Evolutionary conservation across 1,284 basidiomycete genomes (phyloP), one percentile per base, ranked within the genome.

Genomic region (Volvariella surrecta): DNA sequence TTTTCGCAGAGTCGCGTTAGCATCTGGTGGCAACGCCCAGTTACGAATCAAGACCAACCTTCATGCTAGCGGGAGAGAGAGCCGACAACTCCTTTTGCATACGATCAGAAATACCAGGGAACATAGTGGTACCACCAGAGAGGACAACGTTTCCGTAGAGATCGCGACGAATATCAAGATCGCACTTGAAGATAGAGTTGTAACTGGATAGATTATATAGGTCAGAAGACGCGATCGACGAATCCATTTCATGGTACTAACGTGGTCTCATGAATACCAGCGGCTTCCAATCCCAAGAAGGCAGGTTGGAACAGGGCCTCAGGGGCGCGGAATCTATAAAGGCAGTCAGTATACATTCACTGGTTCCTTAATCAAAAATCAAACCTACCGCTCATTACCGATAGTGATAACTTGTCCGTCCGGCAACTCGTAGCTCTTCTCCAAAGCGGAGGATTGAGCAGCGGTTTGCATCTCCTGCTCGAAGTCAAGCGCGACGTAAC

Each of bases 21-120:
- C 10, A 39, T 17, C 20, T 6, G 15, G n/a, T 24, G 17, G 20
- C n/a, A 7, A 39, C 10, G 17, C 7, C 20, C 4, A 15, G 6
- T n/a, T 19, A n/a, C 4, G n/a, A 28, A 21, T 10, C 21, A 24
- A 22, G n/a, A 71, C 79, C 59, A 61, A 86, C 87, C 83, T 93
- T 96, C 88, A 96, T 79, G 67, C 75, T 82, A 50, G 76, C 70
- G 22, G 94, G 93, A 45, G 89, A 67, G 48, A 97, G 76, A 21
- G 86, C 74, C 39, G 89, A 89, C 62, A 98, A 79, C 73, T 97
- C 94, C 76, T 94, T 95, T 74, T 94, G 91, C 91, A 97, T 95
- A 60, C 94, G 88, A 71, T 97, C 93, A 57, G 91, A 73, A 58
- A 96, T 93, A 74, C 93, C 93, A 52, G 91, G 87, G 84, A 92